Base-by-base conservation (phyloP, 1,139 yeast genomes). In the Pichia sp. region DNA sequence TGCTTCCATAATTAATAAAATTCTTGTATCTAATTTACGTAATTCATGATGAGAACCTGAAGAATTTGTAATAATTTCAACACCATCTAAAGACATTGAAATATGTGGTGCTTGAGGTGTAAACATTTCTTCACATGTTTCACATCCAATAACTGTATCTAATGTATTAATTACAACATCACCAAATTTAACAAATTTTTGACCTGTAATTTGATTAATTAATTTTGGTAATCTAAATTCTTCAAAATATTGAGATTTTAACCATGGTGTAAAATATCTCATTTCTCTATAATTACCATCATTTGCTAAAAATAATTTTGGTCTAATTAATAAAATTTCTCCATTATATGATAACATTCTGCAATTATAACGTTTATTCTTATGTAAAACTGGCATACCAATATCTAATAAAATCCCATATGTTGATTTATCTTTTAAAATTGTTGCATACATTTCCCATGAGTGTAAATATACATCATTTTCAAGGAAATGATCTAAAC, bases 201-300 rank as follows among this genome's bases (percentile, higher is more conserved):
- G 95, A 9, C 81, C 83, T 0, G 87, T 79, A 45, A 83, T 66
- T 50, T 70, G 71, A 53, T 78, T 79, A 49, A 90, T 79, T 56
- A 69, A 63, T 47, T 81, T 74, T 3, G 98, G 98, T 53, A 94
- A 73, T 38, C 76, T 71, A 59, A 75, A 84, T 40, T 75, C 74
- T 65, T 92, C 97, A 44, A 80, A 83, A 56, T 81, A 76, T 58
- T 83, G 80, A 8, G 90, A 80, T 48, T 86, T 76, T 59, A 79
- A 74, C 98, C 98, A 92, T 11, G 97, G 96, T 0, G 96, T 87
- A 65, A 92, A 92, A 66, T 83, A 89, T 58, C 99, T 76, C 97
- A 92, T 90, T 66, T 92, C 99, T 46, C 98, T 77, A 69, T 94
- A 92, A 64, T 92, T 92, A 1, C 99, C 99, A 69, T 92, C 98